Conservation (phyloP, 495 filamentous ascomycete genomes). For the Aspergillus affinis region DNA sequence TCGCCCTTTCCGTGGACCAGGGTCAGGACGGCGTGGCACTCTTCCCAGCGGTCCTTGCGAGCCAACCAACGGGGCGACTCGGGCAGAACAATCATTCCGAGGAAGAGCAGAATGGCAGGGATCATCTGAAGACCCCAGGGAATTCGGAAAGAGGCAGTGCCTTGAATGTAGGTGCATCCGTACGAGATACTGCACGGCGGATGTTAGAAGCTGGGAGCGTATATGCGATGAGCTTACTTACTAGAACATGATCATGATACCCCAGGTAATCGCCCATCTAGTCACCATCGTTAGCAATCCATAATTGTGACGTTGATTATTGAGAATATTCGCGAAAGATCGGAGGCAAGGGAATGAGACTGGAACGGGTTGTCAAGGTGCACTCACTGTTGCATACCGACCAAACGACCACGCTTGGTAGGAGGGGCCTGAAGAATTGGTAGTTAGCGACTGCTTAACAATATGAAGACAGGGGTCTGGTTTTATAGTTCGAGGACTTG, state of each 20-base stretch:
- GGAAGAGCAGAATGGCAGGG: constrained; percentile 62
- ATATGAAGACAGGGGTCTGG: neutral
- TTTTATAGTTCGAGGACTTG: no score
- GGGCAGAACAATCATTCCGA: constrained; percentile 64
- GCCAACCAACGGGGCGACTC: constrained; percentile 80
- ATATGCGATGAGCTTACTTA: constrained; percentile 5
- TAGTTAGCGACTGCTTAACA: neutral
- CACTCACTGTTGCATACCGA: constrained; percentile 64
- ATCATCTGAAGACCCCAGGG: constrained; percentile 79
- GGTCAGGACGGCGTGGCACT: constrained; percentile 60
- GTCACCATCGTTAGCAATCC: neutral
- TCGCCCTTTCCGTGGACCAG: constrained; percentile 69
- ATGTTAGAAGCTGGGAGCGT: neutral
- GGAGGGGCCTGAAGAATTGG: constrained; percentile 51
- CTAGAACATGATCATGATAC: constrained; percentile 79
- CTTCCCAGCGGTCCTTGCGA: constrained; percentile 72
- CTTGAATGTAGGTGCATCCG: constrained; percentile 27
- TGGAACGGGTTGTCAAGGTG: neutral
- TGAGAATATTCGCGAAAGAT: neutral
- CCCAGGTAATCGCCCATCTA: constrained; percentile 70
- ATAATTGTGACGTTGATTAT: neutral
- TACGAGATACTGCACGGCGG: constrained; percentile 20
- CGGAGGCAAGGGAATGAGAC: no score
- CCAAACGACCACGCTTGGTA: constrained; percentile 66
- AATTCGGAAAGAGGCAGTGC: constrained; percentile 62